These are phyloP conservation scores for Debaryomyces nepalensis DNA, from an alignment of 1,139 yeast species.

Conservation along the genomic window DNA sequence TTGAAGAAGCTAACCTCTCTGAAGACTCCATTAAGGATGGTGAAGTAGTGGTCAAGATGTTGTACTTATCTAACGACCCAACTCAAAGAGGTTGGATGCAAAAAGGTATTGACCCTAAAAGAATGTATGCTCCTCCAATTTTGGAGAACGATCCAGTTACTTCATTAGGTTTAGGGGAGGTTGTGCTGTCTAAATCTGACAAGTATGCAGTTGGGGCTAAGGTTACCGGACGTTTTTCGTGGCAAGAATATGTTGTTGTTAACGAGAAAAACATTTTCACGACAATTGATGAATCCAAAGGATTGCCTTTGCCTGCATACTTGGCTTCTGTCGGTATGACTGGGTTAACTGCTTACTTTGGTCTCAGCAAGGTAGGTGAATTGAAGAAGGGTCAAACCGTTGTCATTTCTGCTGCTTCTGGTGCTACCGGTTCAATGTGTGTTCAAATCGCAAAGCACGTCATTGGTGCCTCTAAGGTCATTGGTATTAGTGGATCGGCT, in stretches of 20 bases:
- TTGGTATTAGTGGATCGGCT: slow-evolving; percentile 36
- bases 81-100: slow-evolving; percentile 34
- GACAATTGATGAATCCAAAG: slow-evolving; percentile 28
- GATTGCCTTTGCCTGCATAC: slow-evolving; percentile 41
- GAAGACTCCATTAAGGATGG: slow-evolving; percentile 21
- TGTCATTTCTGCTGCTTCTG: slow-evolving; percentile 38
- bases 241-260: slow-evolving; percentile 37
- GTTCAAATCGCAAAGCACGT: slow-evolving; percentile 37
- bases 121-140: slow-evolving; percentile 28
- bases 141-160: slow-evolving; percentile 26
- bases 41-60: slow-evolving; percentile 24
- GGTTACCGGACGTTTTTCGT: slow-evolving; percentile 28
- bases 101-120: slow-evolving; percentile 22
- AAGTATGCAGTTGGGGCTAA: slow-evolving; percentile 27
- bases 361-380: slow-evolving; percentile 30
- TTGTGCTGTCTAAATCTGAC: slow-evolving; percentile 27
- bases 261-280: slow-evolving; percentile 25
- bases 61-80: slow-evolving; percentile 35
- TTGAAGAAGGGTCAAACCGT: slow-evolving; percentile 31
- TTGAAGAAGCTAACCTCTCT: slow-evolving; percentile 15
- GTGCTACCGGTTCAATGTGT: slow-evolving; percentile 38
- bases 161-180: slow-evolving; percentile 28
- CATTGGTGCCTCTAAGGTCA: slow-evolving; percentile 32
- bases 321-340: slow-evolving; percentile 47
- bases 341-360: slow-evolving; percentile 38